Percentiles rank a stretch among this genome's conserved stretches.
These are phyloP conservation scores for Barnettozyma salicaria DNA, from an alignment of 805 yeast species.

Conservation along the genomic window DNA sequence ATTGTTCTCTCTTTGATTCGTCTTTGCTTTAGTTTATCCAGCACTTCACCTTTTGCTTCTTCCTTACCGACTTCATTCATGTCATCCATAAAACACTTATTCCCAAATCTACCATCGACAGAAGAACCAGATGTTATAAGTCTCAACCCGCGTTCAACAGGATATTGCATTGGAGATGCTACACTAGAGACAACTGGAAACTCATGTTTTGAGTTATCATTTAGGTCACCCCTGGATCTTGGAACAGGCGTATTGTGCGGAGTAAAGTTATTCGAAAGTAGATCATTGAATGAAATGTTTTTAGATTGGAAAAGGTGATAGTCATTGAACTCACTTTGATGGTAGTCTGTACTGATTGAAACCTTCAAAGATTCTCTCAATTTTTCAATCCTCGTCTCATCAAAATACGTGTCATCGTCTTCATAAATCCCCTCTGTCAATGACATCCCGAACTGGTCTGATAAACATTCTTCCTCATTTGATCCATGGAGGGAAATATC, in stretches of 20 bases:
- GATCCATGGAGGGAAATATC: no score
- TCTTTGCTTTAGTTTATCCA: conserved; percentile 1
- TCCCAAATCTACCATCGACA: conserved; percentile 1
- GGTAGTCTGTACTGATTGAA: conserved; percentile 1
- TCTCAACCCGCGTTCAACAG: conserved; percentile 7
- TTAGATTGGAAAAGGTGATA: conserved; percentile 2
- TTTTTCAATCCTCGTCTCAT: not conserved
- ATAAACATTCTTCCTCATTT: no score
- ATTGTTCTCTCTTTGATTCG: conserved; percentile 13
- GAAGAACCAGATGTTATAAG: conserved; percentile 19
- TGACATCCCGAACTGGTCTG: no score
- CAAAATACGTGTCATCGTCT: not conserved
- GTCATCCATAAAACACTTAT: not conserved
- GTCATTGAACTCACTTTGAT: no score
- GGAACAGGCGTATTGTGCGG: conserved; percentile 6
- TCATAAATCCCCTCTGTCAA: no score
- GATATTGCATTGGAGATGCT: not conserved
- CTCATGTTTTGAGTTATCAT: no score
- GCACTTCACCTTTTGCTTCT: not conserved
- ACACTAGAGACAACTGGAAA: no score
- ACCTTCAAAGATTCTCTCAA: not conserved
- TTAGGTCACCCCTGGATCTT: no score
- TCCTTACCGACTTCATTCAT: not conserved
- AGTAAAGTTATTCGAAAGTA: not conserved
- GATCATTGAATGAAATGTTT: not conserved